Evolutionary conservation across 805 yeast species (phyloP), one percentile per base, ranked within the genome.

Genomic region (Lipomyces mesembrius): DNA sequence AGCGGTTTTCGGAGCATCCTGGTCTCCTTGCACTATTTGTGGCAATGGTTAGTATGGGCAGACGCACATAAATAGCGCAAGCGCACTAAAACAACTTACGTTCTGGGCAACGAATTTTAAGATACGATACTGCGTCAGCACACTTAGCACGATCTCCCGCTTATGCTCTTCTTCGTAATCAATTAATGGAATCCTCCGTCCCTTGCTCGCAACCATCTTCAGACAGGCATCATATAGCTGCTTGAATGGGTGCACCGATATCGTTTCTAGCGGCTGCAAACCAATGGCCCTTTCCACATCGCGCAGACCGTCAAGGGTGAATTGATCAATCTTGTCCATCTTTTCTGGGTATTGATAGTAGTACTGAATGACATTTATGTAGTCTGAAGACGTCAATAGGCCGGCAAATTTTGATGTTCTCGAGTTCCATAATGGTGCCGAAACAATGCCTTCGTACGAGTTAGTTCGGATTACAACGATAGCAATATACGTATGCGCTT

Each of bases 351-450:
- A 76, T 74, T 91, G 95, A 75, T 91, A 89, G 79, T 93, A 94
- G 79, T 93, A 95, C 76, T 92, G 97, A 69, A 95, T 92, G 62
- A 94, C 98, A 74, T 95, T 94, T 71, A 95, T 90, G 78, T 92
- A 95, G 80, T 95, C 99, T 53, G 90, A 86, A 20, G 96, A 87
- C 3, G 98, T 95, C 74, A 95, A 82, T 69, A 95, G 84, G 2
- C 99, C 99, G 1, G 98, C 98, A 81, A 95, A 95, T 74, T 90
- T 84, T 17, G 97, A 90, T 17, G 90, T 87, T 75, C 89, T 85
- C 66, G 94, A 89, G 78, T 94, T 91, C 99, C 99, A 95, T 61
- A 95, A 81, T 2, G 99, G 99, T 3, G 98, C 98, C 63, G 96
- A 89, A 39, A 95, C 98, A 74, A 95, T 92, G 76, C 91, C 73